Evolutionary conservation across 1,284 basidiomycete genomes (phyloP).

Genomic region (Cryptococcus hybrid): DNA sequence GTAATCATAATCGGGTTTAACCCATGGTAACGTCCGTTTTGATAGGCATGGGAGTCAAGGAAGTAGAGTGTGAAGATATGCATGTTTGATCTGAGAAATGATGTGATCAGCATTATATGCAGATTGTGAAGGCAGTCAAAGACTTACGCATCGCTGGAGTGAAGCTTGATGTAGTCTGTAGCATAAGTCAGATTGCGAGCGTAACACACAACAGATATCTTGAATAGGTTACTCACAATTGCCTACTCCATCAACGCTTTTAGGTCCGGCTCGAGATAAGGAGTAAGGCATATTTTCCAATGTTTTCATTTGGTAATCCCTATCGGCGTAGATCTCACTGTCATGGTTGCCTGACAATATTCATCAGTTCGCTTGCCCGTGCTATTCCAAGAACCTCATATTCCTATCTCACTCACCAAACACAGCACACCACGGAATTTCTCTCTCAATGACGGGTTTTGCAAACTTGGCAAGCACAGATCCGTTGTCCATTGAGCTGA

Average conservation of each 20-base stretch:
- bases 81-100: constrained; percentile 64
- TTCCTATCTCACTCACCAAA: constrained; percentile 56
- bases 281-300: constrained; percentile 82
- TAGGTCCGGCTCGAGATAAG: constrained; percentile 73
- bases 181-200: constrained; percentile 34
- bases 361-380: background rate
- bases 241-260: constrained; percentile 76
- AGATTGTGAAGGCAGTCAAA: background rate
- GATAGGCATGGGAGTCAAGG: constrained; percentile 81
- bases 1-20: constrained; percentile 65
- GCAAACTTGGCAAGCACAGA: constrained; percentile 87
- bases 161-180: constrained; percentile 47
- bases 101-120: background rate
- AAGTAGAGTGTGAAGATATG: constrained; percentile 89
- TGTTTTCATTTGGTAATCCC: constrained; percentile 64
- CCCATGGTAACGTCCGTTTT: constrained; percentile 56
- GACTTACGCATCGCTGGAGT: constrained; percentile 61
- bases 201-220: background rate
- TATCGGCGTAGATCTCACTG: constrained; percentile 62
- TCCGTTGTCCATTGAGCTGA: constrained; percentile 73
- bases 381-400: background rate
- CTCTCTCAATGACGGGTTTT: constrained; percentile 66
- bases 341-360: constrained; percentile 71
- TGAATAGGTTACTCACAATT: constrained; percentile 59
- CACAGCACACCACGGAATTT: constrained; percentile 84